Conservation (phyloP, 352 stramenopile species). For the Phytophthora hibernalis region DNA sequence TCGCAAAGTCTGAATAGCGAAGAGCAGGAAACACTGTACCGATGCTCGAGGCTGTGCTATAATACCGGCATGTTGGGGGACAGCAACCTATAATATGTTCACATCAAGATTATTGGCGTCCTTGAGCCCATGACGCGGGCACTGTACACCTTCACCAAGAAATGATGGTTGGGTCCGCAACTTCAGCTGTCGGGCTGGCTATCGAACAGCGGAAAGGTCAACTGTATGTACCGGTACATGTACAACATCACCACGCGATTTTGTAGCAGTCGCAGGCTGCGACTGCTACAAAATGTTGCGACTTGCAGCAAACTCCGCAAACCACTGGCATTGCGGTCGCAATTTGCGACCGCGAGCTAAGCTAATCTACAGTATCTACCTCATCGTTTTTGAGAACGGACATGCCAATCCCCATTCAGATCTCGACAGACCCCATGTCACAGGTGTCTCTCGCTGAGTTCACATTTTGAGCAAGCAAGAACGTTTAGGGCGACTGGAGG, state of each 20-base stretch:
- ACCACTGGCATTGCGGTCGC: slow-evolving; percentile 16
- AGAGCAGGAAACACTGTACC: no score
- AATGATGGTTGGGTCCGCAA: neutral
- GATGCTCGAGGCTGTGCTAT: neutral
- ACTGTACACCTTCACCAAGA: neutral
- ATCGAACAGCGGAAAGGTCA: slow-evolving; percentile 34
- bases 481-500: slow-evolving; percentile 1
- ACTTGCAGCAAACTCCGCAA: slow-evolving; percentile 19
- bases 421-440: slow-evolving; percentile 11
- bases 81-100: no score
- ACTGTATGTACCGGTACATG: no score
- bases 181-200: slow-evolving; percentile 9
- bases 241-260: slow-evolving; percentile 12
- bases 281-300: no score
- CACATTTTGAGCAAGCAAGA: slow-evolving; percentile 21
- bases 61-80: no score
- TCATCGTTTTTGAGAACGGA: slow-evolving; percentile 22
- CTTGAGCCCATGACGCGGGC: no score
- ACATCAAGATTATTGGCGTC: no score
- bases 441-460: slow-evolving; percentile 25
- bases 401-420: slow-evolving; percentile 21
- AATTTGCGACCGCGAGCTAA: slow-evolving; percentile 4
- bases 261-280: no score
- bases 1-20: no score
- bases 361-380: slow-evolving; percentile 8